These are phyloP conservation scores for Coniophora puteana DNA, from an alignment of 1,284 basidiomycete genomes.

Conservation along the genomic window DNA sequence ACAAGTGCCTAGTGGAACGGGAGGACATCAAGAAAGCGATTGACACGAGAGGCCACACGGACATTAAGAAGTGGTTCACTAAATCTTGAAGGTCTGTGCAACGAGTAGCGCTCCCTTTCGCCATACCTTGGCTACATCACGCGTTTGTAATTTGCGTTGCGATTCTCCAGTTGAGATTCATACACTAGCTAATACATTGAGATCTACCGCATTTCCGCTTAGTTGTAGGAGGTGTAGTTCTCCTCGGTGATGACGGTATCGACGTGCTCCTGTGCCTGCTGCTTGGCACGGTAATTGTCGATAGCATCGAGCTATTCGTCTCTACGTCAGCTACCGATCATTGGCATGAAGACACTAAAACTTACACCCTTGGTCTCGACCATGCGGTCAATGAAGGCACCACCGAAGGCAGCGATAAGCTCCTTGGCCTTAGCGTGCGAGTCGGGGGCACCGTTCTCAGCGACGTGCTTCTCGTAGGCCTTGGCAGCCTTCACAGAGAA, in stretches of 20 bases:
- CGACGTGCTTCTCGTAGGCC: no score
- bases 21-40: conserved; percentile 61
- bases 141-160: no score
- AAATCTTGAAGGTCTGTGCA: no score
- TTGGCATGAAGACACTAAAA: no score
- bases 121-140: conserved; percentile 12
- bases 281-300: conserved; percentile 36
- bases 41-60: conserved; percentile 64
- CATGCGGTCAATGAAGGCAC: conserved; percentile 41
- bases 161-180: not conserved
- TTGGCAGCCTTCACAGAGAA: conserved; percentile 41
- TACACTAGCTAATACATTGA: not conserved
- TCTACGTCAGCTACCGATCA: conserved; percentile 9
- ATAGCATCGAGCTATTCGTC: conserved; percentile 27
- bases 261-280: conserved; percentile 19
- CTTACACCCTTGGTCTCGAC: conserved; percentile 46
- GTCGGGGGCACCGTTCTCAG: conserved; percentile 39
- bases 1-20: conserved; percentile 56
- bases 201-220: not conserved
- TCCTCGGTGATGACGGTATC: not conserved
- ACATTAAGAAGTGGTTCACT: conserved; percentile 71
- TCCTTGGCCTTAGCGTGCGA: conserved; percentile 43
- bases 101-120: not conserved
- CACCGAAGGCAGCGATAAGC: conserved; percentile 39
- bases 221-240: not conserved